These are phyloP conservation scores for Escallonia herrerae DNA, from an alignment of 129 eudicot species.

Conservation along the genomic window DNA sequence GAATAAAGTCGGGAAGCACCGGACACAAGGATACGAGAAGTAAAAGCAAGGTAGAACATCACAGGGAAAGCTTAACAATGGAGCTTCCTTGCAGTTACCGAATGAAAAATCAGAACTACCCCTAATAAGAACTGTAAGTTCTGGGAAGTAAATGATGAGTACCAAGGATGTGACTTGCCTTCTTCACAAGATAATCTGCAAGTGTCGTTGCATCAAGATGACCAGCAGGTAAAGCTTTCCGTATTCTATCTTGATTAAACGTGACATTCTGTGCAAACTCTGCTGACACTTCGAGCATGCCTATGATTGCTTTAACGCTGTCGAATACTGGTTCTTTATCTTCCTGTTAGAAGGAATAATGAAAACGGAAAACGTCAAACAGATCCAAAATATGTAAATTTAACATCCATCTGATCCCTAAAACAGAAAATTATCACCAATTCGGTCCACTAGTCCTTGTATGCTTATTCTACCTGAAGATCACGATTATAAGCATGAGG, in stretches of 20 bases:
- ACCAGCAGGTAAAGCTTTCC: slow-evolving; percentile 84
- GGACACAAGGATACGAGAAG: too few species aligned
- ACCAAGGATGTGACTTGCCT: slow-evolving; percentile 38
- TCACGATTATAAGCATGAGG: slow-evolving; percentile 98
- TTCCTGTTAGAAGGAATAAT: slow-evolving; percentile 45
- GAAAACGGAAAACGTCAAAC: background rate
- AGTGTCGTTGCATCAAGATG: slow-evolving; percentile 92
- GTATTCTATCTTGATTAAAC: slow-evolving; percentile 72
- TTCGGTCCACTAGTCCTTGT: too few species aligned
- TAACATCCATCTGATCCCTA: too few species aligned
- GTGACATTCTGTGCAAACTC: slow-evolving; percentile 84
- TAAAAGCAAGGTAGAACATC: too few species aligned
- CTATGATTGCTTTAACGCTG: slow-evolving; percentile 71
- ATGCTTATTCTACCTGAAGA: slow-evolving; percentile 52
- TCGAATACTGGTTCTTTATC: slow-evolving; percentile 96
- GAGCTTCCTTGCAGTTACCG: too few species aligned
- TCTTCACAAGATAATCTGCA: slow-evolving; percentile 95
- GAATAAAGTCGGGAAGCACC: too few species aligned
- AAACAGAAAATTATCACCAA: too few species aligned
- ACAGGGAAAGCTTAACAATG: too few species aligned
- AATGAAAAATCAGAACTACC: too few species aligned
- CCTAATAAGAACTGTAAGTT: background rate
- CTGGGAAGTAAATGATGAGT: background rate
- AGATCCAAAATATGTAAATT: too few species aligned
- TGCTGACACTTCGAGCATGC: slow-evolving; percentile 91